A percentile compares a stretch with the other conserved stretches of the same genome.
phyloP scores from a whole-genome alignment of 2,329 filamentous ascomycete species.

The Phialophora tarda region DNA sequence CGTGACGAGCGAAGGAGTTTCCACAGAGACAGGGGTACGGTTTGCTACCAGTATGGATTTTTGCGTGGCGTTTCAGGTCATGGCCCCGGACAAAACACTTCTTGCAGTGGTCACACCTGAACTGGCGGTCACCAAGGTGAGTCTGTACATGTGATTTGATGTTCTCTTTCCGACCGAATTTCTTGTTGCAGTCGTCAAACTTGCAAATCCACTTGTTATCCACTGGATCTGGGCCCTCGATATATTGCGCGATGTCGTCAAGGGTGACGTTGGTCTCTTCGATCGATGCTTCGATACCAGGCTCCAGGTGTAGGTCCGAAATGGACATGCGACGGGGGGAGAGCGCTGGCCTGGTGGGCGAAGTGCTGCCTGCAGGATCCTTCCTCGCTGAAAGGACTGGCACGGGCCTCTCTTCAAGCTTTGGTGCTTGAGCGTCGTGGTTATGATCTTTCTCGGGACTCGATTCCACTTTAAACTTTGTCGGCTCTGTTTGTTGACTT shows the following conservation, averaged over 20 bases:
- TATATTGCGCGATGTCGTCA: conserved; percentile 80
- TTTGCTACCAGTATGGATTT: conserved; percentile 96
- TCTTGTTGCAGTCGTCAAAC: conserved; percentile 80
- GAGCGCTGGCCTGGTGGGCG: conserved; percentile 46
- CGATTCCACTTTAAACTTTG: conserved; percentile 29
- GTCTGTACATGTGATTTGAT: conserved; percentile 99
- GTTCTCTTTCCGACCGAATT: conserved; percentile 97
- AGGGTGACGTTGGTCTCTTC: conserved; percentile 82
- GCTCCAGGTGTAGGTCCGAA: conserved; percentile 57
- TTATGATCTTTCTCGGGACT: conserved; percentile 8
- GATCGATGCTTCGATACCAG: conserved; percentile 65
- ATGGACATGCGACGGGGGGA: conserved; percentile 54
- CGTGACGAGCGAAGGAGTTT: conserved; percentile 91
- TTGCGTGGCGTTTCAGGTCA: conserved; percentile 94
- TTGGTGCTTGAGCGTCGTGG: conserved; percentile 19
- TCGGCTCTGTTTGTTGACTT: conserved; percentile 23
- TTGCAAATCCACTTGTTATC: conserved; percentile 80
- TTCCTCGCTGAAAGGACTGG: conserved; percentile 37
- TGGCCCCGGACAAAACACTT: conserved; percentile 98
- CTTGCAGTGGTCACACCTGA: conserved; percentile 87
- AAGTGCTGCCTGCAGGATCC: conserved; percentile 35
- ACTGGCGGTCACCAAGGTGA: conserved; percentile 94
- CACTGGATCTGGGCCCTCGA: conserved; percentile 71
- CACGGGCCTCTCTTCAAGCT: conserved; percentile 28
- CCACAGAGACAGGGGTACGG: conserved; percentile 94